Base-by-base conservation (phyloP, 257 asterid genomes). In the Ilex aquifolium region DNA sequence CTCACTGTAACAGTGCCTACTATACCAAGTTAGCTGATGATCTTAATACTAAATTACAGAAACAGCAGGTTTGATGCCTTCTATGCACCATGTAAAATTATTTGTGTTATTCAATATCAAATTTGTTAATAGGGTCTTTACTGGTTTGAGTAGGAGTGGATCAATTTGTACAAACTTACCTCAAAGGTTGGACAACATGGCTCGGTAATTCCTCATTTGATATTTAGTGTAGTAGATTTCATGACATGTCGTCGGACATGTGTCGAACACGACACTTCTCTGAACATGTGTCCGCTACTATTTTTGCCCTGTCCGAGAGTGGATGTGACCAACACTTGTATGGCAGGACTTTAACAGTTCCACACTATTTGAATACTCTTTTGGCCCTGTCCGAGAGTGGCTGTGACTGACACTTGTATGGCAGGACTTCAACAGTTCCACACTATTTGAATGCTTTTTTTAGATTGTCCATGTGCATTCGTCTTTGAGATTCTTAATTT, bases 61-160 rank as follows among this genome's bases (percentile, higher is more conserved):
- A 83, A 63, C 91, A 83, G 46, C 85, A 86, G 98, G 98, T 91
- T 66, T 59, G 69, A 44, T 56, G 63, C 69, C 81, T 67, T 21
- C 31, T 69, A 53, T 8, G 53, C 63, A 44, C 46, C 50, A 13
- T 60, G 48, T 53, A 56, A 58, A 70, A 64, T 30, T 63, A 69
- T 69, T 44, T 50, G 65, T 67, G 66, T 13, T 21, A 21, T 58
- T 62, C 57, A 60, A 56, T 66, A 51, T 57, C 65, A 32, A 57
- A 32, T 66, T 52, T 66, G 66, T 60, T 11, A 50, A 44, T 65
- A 57, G 61, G 49, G 16, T 2, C 65, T 76, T 64, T 70, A 56
- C 62, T 46, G 4, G 52, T 46, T 46, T 59, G 59, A 68, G 73
- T 77, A 91, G 96, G 82, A 69, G 56, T 78, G 86, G 91, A 36